These are phyloP conservation scores for Gyrodon lividus DNA, from an alignment of 768 basidiomycete species.

Conservation along the genomic window DNA sequence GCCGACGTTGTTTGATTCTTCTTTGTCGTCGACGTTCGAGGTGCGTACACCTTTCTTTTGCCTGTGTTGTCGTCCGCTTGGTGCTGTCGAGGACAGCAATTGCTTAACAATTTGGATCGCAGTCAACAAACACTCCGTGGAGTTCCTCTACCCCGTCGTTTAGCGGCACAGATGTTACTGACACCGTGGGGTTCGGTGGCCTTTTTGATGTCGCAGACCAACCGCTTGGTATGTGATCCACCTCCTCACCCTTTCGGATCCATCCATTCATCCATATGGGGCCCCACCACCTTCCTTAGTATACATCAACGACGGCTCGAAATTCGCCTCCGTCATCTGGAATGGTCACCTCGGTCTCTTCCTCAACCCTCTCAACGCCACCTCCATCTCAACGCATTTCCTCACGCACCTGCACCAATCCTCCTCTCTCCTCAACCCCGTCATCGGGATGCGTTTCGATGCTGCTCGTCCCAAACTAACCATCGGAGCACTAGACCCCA, in stretches of 20 bases:
- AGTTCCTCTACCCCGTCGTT: constrained; percentile 11
- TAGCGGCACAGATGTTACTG: constrained; percentile 16
- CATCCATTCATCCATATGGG: not conserved
- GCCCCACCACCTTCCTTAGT: constrained; percentile 9
- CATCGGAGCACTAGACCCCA: constrained; percentile 32
- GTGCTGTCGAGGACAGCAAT: not conserved
- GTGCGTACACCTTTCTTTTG: constrained; percentile 9
- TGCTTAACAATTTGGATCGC: not conserved
- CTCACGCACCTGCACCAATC: constrained; percentile 21
- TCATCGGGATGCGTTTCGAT: constrained; percentile 30
- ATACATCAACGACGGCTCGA: constrained; percentile 24
- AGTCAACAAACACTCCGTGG: constrained; percentile 23
- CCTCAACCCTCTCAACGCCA: constrained; percentile 21
- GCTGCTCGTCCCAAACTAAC: constrained; percentile 29
- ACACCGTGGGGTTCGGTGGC: constrained; percentile 21
- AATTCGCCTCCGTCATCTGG: constrained; percentile 1
- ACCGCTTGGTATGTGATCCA: constrained; percentile 14
- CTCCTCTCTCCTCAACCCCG: constrained; percentile 29
- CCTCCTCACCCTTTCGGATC: not conserved
- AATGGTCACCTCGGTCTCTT: constrained; percentile 28
- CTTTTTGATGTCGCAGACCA: constrained; percentile 12
- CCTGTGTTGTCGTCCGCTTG: not conserved
- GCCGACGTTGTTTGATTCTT: constrained; percentile 16
- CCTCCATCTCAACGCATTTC: constrained; percentile 7
- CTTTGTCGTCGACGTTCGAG: constrained; percentile 24